Percentiles rank a stretch among this genome's conserved stretches.
Conservation (phyloP, 2,329 filamentous ascomycete genomes). For the Septoria petroselini region DNA sequence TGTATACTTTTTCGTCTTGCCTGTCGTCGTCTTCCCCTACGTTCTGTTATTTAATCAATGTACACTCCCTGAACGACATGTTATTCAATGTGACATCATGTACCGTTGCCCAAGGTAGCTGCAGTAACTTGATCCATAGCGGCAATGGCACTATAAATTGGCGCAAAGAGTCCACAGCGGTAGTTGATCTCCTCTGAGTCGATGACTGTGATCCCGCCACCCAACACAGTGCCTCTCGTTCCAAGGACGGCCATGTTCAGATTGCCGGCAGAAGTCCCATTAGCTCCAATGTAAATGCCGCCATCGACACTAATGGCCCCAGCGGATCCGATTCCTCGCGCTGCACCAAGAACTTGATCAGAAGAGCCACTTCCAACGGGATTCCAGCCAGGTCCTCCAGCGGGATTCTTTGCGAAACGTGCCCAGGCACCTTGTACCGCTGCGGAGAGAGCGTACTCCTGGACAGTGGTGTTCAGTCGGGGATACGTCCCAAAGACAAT, state of each 20-base stretch:
- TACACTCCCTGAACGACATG: no score
- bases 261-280: conserved; percentile 24
- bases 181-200: conserved; percentile 31
- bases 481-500: conserved; percentile 39
- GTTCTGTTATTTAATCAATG: no score
- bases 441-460: conserved; percentile 35
- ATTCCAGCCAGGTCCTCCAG: conserved; percentile 39
- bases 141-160: conserved; percentile 22
- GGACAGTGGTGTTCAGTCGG: conserved; percentile 29
- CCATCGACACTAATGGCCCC: conserved; percentile 29
- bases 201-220: conserved; percentile 35
- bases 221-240: conserved; percentile 24
- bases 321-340: conserved; percentile 5
- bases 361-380: background rate
- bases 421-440: conserved; percentile 39
- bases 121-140: conserved; percentile 6
- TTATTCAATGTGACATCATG: no score
- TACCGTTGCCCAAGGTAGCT: background rate
- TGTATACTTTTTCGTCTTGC: no score
- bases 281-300: conserved; percentile 23
- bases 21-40: no score
- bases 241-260: conserved; percentile 32
- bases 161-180: conserved; percentile 30
- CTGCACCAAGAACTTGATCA: background rate
- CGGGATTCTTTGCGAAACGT: conserved; percentile 40